Percentiles rank a stretch among this genome's conserved stretches.
Evolutionary conservation across 1,284 basidiomycete genomes (phyloP).

Genomic region (Calocybe gambosa): DNA sequence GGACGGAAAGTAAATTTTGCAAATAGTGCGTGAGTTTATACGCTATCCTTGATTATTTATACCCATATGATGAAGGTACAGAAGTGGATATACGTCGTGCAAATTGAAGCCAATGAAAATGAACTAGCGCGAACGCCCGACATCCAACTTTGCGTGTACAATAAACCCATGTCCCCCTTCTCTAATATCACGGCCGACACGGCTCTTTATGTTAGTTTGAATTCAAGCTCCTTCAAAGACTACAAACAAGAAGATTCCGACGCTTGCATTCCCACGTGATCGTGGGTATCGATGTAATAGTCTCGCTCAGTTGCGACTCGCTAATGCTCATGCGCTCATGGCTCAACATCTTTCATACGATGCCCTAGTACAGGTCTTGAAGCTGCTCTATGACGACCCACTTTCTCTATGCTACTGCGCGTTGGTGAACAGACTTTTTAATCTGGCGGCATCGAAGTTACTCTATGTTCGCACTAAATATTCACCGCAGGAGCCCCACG

Average conservation of each 20-base stretch:
- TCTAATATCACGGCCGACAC: background rate
- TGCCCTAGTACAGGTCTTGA: constrained; percentile 32
- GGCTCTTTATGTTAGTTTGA: no score
- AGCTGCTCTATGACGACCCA: constrained; percentile 27
- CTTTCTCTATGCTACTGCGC: constrained; percentile 30
- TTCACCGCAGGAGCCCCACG: constrained; percentile 27
- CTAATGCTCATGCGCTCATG: constrained; percentile 2
- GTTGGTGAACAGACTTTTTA: constrained; percentile 39
- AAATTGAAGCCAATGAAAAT: background rate
- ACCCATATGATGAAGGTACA: no score
- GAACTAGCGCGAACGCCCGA: background rate
- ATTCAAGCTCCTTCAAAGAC: no score
- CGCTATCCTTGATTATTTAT: background rate
- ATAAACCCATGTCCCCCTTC: background rate
- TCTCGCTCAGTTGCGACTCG: background rate
- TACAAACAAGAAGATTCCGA: no score
- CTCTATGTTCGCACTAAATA: constrained; percentile 40
- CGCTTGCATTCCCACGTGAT: background rate
- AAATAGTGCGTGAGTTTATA: background rate
- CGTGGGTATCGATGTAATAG: background rate
- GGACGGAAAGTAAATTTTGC: constrained; percentile 5
- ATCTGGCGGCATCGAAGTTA: constrained; percentile 33
- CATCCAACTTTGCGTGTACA: background rate
- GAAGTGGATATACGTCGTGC: background rate
- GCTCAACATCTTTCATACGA: constrained; percentile 26